Percentiles rank a stretch among this genome's conserved stretches.
phyloP scores from a whole-genome alignment of 768 basidiomycete species.

The Hygrocybe punicea region DNA sequence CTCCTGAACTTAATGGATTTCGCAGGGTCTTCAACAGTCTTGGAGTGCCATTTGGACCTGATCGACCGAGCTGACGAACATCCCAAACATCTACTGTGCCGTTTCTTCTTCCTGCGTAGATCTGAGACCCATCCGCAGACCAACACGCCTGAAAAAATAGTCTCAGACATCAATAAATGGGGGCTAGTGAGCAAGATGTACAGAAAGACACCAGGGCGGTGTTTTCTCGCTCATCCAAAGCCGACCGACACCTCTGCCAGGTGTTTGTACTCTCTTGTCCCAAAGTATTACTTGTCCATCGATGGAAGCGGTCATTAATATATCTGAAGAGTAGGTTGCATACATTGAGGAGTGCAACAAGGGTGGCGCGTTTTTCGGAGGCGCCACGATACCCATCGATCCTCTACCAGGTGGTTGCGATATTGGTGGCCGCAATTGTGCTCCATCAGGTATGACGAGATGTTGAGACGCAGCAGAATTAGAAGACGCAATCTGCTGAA shows the following conservation, averaged over 20 bases:
- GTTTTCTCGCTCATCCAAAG: conserved; percentile 89
- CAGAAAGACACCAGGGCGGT: conserved; percentile 94
- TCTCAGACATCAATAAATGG: neutral
- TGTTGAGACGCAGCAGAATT: conserved; percentile 11
- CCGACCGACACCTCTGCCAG: conserved; percentile 72
- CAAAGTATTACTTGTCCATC: conserved; percentile 92
- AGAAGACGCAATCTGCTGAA: conserved; percentile 6
- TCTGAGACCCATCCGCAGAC: conserved; percentile 82
- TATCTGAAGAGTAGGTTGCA: conserved; percentile 68
- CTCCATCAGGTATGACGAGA: neutral
- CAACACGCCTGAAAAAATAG: conserved; percentile 75
- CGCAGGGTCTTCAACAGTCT: conserved; percentile 76
- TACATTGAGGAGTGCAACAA: conserved; percentile 62
- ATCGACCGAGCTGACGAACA: conserved; percentile 71
- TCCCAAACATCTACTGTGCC: conserved; percentile 94
- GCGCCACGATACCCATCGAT: conserved; percentile 40
- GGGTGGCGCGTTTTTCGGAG: conserved; percentile 75
- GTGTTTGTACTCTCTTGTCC: conserved; percentile 71
- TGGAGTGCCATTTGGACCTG: conserved; percentile 63
- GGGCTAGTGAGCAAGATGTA: conserved; percentile 39
- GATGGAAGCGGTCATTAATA: conserved; percentile 84
- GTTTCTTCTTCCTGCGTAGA: conserved; percentile 88
- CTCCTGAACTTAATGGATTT: conserved; percentile 85
- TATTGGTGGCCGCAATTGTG: conserved; percentile 10
- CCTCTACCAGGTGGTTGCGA: conserved; percentile 23